Conservation (phyloP, 139 green algal genomes). For the Closterium sp. region DNA sequence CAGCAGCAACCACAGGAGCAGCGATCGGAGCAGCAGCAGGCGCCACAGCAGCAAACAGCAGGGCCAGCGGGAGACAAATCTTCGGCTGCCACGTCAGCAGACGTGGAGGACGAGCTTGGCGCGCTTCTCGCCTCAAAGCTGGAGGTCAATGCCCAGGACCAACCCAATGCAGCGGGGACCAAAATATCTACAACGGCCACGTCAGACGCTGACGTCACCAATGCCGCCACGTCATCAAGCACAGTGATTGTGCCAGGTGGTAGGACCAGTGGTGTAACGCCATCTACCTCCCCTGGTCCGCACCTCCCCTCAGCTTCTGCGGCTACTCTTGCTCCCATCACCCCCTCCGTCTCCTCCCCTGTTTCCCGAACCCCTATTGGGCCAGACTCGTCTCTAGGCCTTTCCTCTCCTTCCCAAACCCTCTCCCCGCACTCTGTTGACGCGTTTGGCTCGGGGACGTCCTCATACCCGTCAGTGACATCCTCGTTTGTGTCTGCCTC, state of each 20-base stretch:
- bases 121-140: background rate
- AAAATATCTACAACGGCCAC: background rate
- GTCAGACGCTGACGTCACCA: background rate
- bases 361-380: background rate
- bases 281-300: background rate
- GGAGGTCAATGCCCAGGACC: background rate
- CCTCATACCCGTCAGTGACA: no score
- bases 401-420: background rate
- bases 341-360: background rate
- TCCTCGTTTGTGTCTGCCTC: background rate
- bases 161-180: background rate
- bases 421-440: no score
- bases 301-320: background rate
- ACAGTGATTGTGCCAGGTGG: background rate
- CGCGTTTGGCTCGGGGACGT: no score
- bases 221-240: background rate
- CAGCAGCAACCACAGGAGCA: background rate
- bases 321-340: background rate
- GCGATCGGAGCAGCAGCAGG: background rate
- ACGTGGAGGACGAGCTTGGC: background rate
- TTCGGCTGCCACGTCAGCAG: background rate
- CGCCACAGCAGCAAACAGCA: background rate
- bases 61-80: background rate
- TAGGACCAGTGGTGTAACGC: background rate
- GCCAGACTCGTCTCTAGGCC: background rate